Base-by-base conservation (phyloP, 2,329 filamentous ascomycete genomes). In the Penicillium occitanis region DNA sequence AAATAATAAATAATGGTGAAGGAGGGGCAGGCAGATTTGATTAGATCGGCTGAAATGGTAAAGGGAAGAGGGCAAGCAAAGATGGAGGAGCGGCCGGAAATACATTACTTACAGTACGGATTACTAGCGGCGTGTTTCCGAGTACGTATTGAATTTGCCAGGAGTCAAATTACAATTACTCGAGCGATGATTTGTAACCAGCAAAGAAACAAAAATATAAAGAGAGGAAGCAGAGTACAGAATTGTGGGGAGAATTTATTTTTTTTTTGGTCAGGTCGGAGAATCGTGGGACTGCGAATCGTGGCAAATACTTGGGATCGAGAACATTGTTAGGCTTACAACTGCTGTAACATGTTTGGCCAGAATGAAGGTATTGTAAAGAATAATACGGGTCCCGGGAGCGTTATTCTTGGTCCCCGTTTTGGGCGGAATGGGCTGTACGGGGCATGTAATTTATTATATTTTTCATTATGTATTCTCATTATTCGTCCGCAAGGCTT, bases 1-100 rank as follows among this genome's bases (percentile, higher is more conserved):
- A 62, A 63, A 63, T 37, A 48, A 61, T 46, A 61, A 66, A 57
- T 59, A 64, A 64, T 57, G 50, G 42, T 64, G 62, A 28, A 57
- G 48, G 62, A 64, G 62, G 62, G 62, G 61, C 61, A 63, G 61
- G 33, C 25, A 51, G 61, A 44, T 55, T 53, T 17, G 37, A 42
- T 42, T 51, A 51, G 60, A 44, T 61, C 37, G 65, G 65, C 22
- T 46, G 50, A 60, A 60, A 22, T 60, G 35, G 57, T 42, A 60
- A 46, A 60, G 35, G 46, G 46, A 37, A 62, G 44, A 51, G 19
- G 50, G 22, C 37, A 57, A 37, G 37, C 19, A 19, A 35, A n/a
- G 35, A 58, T 44, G 37, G 37, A 40, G 57, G 57, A 60, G 33
- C 53, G 30, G 51, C 51, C 51, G 51, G 53, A 37, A 40, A 57